Evolutionary conservation across 2,329 filamentous ascomycete genomes (phyloP).

Genomic region (Chaetothyriales sp.): DNA sequence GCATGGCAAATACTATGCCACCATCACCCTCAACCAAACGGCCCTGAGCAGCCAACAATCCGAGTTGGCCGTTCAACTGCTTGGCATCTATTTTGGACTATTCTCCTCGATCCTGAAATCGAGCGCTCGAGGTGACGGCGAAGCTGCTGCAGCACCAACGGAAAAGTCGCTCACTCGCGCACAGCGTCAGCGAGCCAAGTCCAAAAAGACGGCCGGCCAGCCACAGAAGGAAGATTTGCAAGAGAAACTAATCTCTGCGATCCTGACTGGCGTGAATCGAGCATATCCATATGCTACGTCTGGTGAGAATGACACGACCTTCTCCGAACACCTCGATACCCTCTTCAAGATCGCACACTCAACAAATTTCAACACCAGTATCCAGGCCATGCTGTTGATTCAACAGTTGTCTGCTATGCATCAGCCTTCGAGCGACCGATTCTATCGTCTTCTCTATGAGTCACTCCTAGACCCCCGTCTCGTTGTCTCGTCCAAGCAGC

Average conservation of each 20-base stretch:
- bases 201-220: conserved; percentile 18
- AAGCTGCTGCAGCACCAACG: conserved; percentile 34
- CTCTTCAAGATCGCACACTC: conserved; percentile 94
- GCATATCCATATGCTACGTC: conserved; percentile 68
- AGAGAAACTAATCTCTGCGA: conserved; percentile 82
- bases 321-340: conserved; percentile 82
- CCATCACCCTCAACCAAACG: conserved; percentile 94
- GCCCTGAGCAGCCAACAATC: conserved; percentile 77
- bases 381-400: conserved; percentile 87
- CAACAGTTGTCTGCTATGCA: conserved; percentile 77
- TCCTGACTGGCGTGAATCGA: conserved; percentile 87
- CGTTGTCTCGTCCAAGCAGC: conserved; percentile 80
- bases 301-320: conserved; percentile 60
- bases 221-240: conserved; percentile 51
- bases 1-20: conserved; percentile 85
- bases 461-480: conserved; percentile 82
- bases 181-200: conserved; percentile 7
- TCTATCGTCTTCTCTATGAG: conserved; percentile 91
- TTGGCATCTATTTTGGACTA: conserved; percentile 82
- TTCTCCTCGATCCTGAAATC: conserved; percentile 72
- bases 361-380: conserved; percentile 95
- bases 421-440: conserved; percentile 70
- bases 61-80: conserved; percentile 59
- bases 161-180: conserved; percentile 9
- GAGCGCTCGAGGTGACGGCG: conserved; percentile 24